Percentiles rank a stretch among this genome's conserved stretches.
Evolutionary conservation across 2,329 filamentous ascomycete genomes (phyloP).

Genomic region (Aureobasidium lini): DNA sequence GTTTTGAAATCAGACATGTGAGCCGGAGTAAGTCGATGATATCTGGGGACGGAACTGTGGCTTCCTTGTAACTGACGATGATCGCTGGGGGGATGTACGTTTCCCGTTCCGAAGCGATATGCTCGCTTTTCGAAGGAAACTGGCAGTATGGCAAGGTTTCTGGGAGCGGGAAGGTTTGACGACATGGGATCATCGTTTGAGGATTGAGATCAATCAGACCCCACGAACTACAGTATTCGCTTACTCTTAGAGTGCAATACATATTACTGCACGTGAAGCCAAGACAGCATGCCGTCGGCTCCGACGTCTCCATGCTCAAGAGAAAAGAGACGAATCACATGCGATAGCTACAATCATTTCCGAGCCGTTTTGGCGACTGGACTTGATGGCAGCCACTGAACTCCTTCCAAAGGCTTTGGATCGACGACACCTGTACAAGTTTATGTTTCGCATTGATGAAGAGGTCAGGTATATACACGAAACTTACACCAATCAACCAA

Average conservation of each 20-base stretch:
- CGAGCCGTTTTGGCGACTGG: constrained; percentile 4
- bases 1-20: constrained; percentile 5
- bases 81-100: constrained; percentile 2
- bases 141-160: not conserved
- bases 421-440: not conserved
- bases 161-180: not conserved
- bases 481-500: not conserved
- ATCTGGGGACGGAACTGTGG: constrained; percentile 11
- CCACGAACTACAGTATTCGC: not conserved
- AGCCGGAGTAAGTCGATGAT: not conserved
- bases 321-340: constrained; percentile 9
- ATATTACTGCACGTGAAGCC: constrained; percentile 8
- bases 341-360: not conserved
- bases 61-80: not conserved
- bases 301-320: not conserved
- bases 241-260: not conserved
- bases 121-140: not conserved
- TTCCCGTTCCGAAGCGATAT: constrained; percentile 4
- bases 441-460: constrained; percentile 11
- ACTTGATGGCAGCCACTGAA: constrained; percentile 2
- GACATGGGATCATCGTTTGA: not conserved
- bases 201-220: not conserved
- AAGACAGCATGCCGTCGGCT: not conserved
- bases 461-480: not conserved
- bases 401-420: not conserved